A percentile compares a stretch with the other conserved stretches of the same genome.
Conservation (phyloP, 2,329 filamentous ascomycete genomes). For the Thelonectria olida region DNA sequence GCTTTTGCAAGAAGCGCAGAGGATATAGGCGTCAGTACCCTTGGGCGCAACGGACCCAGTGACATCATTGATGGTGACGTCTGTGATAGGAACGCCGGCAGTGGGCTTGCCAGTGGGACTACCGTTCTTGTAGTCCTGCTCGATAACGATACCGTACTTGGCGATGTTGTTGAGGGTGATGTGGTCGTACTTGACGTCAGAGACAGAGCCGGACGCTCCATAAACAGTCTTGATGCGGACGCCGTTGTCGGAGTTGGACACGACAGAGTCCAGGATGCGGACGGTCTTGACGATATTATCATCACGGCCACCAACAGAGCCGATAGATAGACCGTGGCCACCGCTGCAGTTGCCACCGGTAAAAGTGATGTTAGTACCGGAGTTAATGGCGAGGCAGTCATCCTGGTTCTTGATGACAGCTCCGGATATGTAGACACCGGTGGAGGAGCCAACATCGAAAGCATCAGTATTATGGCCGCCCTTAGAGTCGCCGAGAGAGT, state of each 20-base stretch:
- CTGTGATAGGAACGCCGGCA: slow-evolving; percentile 62
- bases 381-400: slow-evolving; percentile 68
- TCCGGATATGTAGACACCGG: slow-evolving; percentile 59
- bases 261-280: slow-evolving; percentile 57
- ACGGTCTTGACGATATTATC: slow-evolving; percentile 64
- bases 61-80: slow-evolving; percentile 54
- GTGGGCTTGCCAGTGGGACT: slow-evolving; percentile 55
- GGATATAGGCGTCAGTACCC: slow-evolving; percentile 58
- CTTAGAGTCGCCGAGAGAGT: slow-evolving; percentile 47
- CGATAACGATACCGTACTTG: slow-evolving; percentile 51
- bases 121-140: slow-evolving; percentile 60
- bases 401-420: slow-evolving; percentile 68
- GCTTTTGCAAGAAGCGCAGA: slow-evolving; percentile 60
- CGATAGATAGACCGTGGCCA: slow-evolving; percentile 55
- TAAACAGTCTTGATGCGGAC: slow-evolving; percentile 60
- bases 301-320: slow-evolving; percentile 56
- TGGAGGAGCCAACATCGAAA: slow-evolving; percentile 64
- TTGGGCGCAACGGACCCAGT: slow-evolving; percentile 51
- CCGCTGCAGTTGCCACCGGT: slow-evolving; percentile 54
- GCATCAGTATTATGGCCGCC: slow-evolving; percentile 65
- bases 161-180: slow-evolving; percentile 54
- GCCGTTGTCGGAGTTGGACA: slow-evolving; percentile 63
- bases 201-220: slow-evolving; percentile 54
- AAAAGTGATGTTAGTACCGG: slow-evolving; percentile 58
- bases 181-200: slow-evolving; percentile 53